Conservation (phyloP, 495 filamentous ascomycete genomes). For the Penicillium mononematosum region DNA sequence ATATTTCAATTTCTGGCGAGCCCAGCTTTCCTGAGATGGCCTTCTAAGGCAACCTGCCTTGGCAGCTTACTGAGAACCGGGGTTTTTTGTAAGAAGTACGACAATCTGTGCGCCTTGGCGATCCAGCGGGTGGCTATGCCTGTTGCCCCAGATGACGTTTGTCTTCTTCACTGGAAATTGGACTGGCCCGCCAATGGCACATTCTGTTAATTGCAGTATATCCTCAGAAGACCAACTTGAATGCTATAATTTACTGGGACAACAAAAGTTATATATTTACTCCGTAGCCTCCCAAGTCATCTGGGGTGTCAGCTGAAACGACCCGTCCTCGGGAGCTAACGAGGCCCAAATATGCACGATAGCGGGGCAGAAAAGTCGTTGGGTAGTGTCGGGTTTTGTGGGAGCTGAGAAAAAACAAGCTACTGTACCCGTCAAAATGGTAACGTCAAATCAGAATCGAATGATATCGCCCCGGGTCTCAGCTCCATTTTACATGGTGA, state of each 20-base stretch:
- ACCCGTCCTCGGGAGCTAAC: not conserved
- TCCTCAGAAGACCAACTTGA: not conserved
- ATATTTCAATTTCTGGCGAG: not conserved
- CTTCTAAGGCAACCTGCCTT: not conserved
- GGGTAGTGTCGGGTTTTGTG: slow-evolving; percentile 1
- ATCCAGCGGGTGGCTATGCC: not conserved
- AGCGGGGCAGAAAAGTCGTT: slow-evolving; percentile 17
- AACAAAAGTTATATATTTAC: not conserved
- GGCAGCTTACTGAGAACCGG: slow-evolving; percentile 1
- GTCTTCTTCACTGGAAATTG: not conserved
- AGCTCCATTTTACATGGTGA: slow-evolving; percentile 12
- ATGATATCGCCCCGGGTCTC: slow-evolving; percentile 11
- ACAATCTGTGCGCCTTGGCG: not conserved
- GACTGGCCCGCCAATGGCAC: not conserved
- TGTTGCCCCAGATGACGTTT: not conserved
- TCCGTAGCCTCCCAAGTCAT: not conserved
- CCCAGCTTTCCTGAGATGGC: not conserved
- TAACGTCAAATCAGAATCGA: slow-evolving; percentile 9
- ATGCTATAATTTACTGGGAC: not conserved
- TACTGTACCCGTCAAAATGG: not conserved
- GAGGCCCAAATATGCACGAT: slow-evolving; percentile 69
- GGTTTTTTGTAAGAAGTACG: not conserved
- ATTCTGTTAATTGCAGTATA: not conserved
- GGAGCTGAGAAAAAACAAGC: slow-evolving; percentile 7
- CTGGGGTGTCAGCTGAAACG: slow-evolving; percentile 4